Conservation (phyloP, 345 rosid genomes). For the Citrus trifoliata region DNA sequence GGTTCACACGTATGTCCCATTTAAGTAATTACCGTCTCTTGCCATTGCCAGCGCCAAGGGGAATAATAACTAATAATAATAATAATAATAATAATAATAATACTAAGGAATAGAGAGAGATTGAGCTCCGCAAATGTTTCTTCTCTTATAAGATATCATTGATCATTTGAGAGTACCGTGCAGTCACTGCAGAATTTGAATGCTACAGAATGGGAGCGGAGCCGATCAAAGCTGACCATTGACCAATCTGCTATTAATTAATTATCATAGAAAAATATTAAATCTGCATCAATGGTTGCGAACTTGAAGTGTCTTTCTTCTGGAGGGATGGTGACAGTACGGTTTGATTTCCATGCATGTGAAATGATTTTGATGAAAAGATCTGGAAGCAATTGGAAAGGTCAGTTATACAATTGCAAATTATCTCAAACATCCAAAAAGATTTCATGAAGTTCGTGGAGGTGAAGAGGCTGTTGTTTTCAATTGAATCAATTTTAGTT, state of each 20-base stretch:
- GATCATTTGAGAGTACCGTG: neutral
- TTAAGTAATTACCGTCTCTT: too few species aligned
- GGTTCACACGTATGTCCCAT: too few species aligned
- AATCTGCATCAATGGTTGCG: neutral
- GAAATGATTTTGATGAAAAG: neutral
- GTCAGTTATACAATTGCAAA: neutral
- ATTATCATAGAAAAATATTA: neutral
- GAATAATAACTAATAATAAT: too few species aligned
- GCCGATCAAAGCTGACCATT: neutral
- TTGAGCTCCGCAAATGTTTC: too few species aligned
- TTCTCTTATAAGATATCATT: neutral
- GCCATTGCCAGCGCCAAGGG: too few species aligned
- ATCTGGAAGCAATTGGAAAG: neutral
- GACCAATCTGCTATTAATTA: neutral
- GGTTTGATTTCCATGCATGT: neutral
- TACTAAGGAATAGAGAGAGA: too few species aligned
- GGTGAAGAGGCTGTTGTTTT: neutral
- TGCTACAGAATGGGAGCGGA: neutral
- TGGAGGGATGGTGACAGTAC: neutral
- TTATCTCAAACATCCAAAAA: neutral
- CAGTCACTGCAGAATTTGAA: neutral
- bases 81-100: too few species aligned
- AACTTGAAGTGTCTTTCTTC: neutral
- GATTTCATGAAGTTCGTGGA: neutral
- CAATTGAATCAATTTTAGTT: neutral